These are phyloP conservation scores for Fomitopsis pulvina DNA, from an alignment of 768 basidiomycete species.

Conservation along the genomic window DNA sequence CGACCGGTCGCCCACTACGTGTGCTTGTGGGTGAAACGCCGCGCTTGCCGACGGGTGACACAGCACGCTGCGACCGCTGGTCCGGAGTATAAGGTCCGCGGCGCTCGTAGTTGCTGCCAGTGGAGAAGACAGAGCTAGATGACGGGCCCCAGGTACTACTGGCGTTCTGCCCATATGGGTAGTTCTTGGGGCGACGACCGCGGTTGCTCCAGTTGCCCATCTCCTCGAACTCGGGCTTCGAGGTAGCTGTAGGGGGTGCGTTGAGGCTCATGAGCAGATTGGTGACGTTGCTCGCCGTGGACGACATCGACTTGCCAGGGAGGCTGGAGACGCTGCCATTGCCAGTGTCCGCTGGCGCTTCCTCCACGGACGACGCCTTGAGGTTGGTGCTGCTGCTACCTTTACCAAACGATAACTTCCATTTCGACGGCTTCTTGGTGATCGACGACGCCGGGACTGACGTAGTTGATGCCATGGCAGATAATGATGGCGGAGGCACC, in stretches of 20 bases:
- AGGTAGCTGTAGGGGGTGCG: slow-evolving; percentile 25
- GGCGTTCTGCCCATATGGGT: slow-evolving; percentile 5
- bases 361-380: slow-evolving; percentile 10
- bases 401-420: slow-evolving; percentile 76
- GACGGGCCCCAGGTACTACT: slow-evolving; percentile 16
- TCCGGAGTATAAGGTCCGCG: slow-evolving; percentile 3
- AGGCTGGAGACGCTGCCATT: slow-evolving; percentile 1
- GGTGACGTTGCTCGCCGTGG: slow-evolving; percentile 74
- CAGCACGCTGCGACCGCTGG: slow-evolving; percentile 8
- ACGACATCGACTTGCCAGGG: slow-evolving; percentile 39
- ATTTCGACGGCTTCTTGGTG: slow-evolving; percentile 77
- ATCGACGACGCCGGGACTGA: slow-evolving; percentile 31
- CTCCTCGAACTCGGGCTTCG: slow-evolving; percentile 8
- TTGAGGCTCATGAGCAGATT: slow-evolving; percentile 68
- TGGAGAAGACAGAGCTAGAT: slow-evolving; percentile 11
- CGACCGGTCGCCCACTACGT: slow-evolving; percentile 44
- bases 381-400: slow-evolving; percentile 25
- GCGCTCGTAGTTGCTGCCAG: slow-evolving; percentile 11
- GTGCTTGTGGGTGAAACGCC: slow-evolving; percentile 47
- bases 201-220: slow-evolving; percentile 2
- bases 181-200: slow-evolving; percentile 12
- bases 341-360: slow-evolving; percentile 8
- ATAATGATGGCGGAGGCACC: slow-evolving; percentile 13
- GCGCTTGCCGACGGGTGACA: slow-evolving; percentile 15
- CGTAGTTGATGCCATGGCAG: slow-evolving; percentile 18